Conservation (phyloP, 371 early-diverging fungal species). For the Syncephalastrum monosporum region DNA sequence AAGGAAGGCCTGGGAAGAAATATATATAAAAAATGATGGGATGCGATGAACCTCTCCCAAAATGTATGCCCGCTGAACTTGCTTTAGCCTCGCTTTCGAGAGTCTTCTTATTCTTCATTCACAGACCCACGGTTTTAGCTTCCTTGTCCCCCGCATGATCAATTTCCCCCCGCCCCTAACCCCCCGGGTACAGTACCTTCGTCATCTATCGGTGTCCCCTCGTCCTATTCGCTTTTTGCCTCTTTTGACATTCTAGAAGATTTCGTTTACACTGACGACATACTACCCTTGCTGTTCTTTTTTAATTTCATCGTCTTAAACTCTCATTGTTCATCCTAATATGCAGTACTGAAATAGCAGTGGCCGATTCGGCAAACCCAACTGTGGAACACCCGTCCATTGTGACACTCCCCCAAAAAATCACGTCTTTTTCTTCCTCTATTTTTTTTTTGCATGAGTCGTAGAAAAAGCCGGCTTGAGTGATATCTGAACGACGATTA, state of each 20-base stretch:
- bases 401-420: neutral
- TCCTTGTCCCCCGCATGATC: no score
- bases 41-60: conserved; percentile 2
- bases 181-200: no score
- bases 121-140: no score
- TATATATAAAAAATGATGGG: conserved; percentile 1
- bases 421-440: conserved; percentile 2
- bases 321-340: no score
- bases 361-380: neutral
- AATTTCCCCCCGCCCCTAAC: no score
- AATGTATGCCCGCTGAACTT: conserved; percentile 2
- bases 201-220: neutral
- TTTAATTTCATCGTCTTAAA: no score
- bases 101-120: no score
- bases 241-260: conserved; percentile 1
- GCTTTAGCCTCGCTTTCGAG: neutral
- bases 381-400: neutral
- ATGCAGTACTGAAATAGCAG: no score
- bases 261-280: neutral
- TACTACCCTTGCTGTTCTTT: neutral
- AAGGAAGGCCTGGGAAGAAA: conserved; percentile 1
- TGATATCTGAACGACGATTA: neutral
- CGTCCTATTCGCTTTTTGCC: no score
- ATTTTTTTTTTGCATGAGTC: neutral
- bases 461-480: neutral